A percentile compares a stretch with the other conserved stretches of the same genome.
These are phyloP conservation scores for Platanus orientalis DNA, from an alignment of 164 flowering plant genomes.

Conservation along the genomic window DNA sequence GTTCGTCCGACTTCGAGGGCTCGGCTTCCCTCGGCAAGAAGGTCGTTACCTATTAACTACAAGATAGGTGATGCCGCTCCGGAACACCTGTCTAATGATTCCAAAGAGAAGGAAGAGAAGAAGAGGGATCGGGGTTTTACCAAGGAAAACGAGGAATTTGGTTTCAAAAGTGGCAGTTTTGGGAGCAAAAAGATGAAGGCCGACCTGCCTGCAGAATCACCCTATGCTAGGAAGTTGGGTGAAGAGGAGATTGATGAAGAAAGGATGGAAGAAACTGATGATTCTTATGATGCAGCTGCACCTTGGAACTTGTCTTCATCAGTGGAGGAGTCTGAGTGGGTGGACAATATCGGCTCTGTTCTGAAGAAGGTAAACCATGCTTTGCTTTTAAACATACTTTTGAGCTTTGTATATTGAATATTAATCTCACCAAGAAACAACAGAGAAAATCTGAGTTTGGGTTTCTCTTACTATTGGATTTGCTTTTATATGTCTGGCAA, in stretches of 20 bases:
- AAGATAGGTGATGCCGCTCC: conserved; percentile 23
- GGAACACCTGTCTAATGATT: conserved; percentile 9
- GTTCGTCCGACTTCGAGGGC: conserved; percentile 68
- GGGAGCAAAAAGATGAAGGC: conserved; percentile 43
- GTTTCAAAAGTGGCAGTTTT: conserved; percentile 32
- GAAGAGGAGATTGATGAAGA: conserved; percentile 15
- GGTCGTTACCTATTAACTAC: conserved; percentile 50
- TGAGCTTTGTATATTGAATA: not conserved
- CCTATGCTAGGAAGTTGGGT: conserved; percentile 24
- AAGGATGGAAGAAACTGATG: conserved; percentile 15
- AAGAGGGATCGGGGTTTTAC: conserved; percentile 24
- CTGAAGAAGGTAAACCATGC: conserved; percentile 54
- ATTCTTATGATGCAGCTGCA: conserved; percentile 11
- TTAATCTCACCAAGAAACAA: not conserved
- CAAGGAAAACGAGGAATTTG: conserved; percentile 26
- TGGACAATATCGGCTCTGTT: conserved; percentile 53
- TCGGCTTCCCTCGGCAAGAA: conserved; percentile 56
- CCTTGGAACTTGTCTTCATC: conserved; percentile 11
- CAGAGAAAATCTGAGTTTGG: not conserved
- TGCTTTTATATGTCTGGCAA: not conserved
- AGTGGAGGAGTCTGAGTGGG: conserved; percentile 35
- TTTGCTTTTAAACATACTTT: not conserved
- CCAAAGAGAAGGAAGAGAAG: conserved; percentile 29
- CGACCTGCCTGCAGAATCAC: conserved; percentile 38
- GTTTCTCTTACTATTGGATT: not conserved